These are phyloP conservation scores for Penicillium sp. DNA, from an alignment of 2,329 filamentous ascomycete species.

Conservation along the genomic window DNA sequence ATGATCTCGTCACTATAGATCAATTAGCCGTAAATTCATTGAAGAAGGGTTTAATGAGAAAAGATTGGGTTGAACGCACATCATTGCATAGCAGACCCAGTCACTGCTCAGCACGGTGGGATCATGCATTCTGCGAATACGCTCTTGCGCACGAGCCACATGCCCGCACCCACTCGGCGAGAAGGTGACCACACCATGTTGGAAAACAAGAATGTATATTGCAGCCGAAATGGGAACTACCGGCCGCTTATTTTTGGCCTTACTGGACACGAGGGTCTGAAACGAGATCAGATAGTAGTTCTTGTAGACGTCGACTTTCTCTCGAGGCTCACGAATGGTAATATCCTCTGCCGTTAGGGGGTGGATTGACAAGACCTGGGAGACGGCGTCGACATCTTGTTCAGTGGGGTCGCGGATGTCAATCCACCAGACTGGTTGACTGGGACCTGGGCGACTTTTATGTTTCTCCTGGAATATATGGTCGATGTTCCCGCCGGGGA, in stretches of 20 bases:
- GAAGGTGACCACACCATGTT: slow-evolving; percentile 87
- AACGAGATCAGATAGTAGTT: slow-evolving; percentile 98
- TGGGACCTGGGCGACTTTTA: slow-evolving; percentile 9
- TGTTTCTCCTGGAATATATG: slow-evolving; percentile 14
- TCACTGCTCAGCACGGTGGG: slow-evolving; percentile 88
- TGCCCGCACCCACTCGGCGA: slow-evolving; percentile 82
- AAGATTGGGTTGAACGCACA: slow-evolving; percentile 53
- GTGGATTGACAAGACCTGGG: slow-evolving; percentile 88
- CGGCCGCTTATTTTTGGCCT: slow-evolving; percentile 64
- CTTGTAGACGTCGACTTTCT: slow-evolving; percentile 95
- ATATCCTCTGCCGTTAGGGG: slow-evolving; percentile 95
- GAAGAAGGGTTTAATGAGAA: no score
- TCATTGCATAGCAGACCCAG: slow-evolving; percentile 97
- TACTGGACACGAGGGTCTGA: slow-evolving; percentile 65
- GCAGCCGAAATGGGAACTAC: slow-evolving; percentile 81
- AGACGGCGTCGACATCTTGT: slow-evolving; percentile 77
- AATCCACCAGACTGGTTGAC: slow-evolving; percentile 76
- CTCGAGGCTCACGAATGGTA: slow-evolving; percentile 82
- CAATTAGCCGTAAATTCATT: neutral
- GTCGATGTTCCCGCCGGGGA: slow-evolving; percentile 11
- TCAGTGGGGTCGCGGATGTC: slow-evolving; percentile 84
- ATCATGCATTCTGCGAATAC: slow-evolving; percentile 84
- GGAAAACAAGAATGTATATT: slow-evolving; percentile 91
- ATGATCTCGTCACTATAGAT: slow-evolving; percentile 78
- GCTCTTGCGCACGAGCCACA: slow-evolving; percentile 76